phyloP scores from a whole-genome alignment of 2,329 filamentous ascomycete genomes.

The Plenodomus lindquistii region DNA sequence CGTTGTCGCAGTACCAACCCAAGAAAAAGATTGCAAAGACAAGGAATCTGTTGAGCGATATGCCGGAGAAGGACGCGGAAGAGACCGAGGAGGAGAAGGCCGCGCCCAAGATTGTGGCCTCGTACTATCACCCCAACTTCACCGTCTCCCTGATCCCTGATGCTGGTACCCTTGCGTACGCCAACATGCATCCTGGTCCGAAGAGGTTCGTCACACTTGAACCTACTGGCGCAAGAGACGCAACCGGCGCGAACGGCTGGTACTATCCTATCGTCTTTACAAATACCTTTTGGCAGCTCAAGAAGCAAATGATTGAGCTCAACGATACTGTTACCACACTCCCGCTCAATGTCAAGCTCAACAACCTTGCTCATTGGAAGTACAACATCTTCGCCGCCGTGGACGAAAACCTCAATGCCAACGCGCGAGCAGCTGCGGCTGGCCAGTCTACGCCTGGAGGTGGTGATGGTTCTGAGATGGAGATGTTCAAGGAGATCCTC shows the following conservation, averaged over 20 bases:
- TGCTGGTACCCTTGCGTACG: conserved; percentile 70
- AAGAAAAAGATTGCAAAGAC: conserved; percentile 91
- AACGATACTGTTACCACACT: conserved; percentile 86
- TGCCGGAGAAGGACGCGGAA: conserved; percentile 52
- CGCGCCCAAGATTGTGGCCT: conserved; percentile 71
- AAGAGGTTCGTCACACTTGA: conserved; percentile 81
- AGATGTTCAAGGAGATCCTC: conserved; percentile 95
- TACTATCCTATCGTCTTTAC: conserved; percentile 89
- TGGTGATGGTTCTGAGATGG: conserved; percentile 90
- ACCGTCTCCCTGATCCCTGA: conserved; percentile 86
- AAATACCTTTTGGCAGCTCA: conserved; percentile 98
- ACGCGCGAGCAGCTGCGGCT: conserved; percentile 73
- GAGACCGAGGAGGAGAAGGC: conserved; percentile 56
- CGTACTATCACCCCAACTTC: conserved; percentile 94
- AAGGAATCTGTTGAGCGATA: conserved; percentile 73
- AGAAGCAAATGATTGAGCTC: conserved; percentile 84
- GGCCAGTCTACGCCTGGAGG: conserved; percentile 73
- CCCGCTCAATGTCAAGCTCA: conserved; percentile 80
- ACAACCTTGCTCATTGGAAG: conserved; percentile 84
- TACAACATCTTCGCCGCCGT: conserved; percentile 83
- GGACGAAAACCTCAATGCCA: conserved; percentile 85
- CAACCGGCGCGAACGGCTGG: conserved; percentile 85
- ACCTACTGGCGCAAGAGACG: conserved; percentile 77
- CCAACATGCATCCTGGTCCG: conserved; percentile 70
- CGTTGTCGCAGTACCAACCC: conserved; percentile 84